A percentile compares a stretch with the other conserved stretches of the same genome.
Conservation (phyloP, 306 rosid species). For the Vachellia pachyceras region DNA sequence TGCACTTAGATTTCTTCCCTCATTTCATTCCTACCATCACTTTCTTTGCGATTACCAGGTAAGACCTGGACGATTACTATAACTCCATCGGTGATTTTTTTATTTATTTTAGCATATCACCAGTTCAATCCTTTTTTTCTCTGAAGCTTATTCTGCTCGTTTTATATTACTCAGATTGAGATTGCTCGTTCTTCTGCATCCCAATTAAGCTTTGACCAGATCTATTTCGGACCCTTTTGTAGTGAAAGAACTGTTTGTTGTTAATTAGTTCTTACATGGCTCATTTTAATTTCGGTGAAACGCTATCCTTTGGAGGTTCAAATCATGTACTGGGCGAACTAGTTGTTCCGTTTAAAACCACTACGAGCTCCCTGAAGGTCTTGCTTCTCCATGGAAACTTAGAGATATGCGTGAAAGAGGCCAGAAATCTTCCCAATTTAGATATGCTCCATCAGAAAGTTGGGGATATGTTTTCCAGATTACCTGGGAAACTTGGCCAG, state of each 20-base stretch:
- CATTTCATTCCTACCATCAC: no score
- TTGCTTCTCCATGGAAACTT: slow-evolving; percentile 76
- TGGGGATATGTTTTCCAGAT: slow-evolving; percentile 53
- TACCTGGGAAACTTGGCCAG: slow-evolving; percentile 45
- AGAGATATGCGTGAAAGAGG: slow-evolving; percentile 64
- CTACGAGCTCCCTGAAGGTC: slow-evolving; percentile 50
- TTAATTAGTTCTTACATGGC: slow-evolving; percentile 45
- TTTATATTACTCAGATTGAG: background rate
- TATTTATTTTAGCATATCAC: background rate
- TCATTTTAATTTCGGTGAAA: slow-evolving; percentile 46
- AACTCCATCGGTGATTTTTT: background rate
- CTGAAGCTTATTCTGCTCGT: background rate
- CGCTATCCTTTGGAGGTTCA: slow-evolving; percentile 67
- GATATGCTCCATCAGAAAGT: slow-evolving; percentile 66
- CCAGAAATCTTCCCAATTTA: slow-evolving; percentile 80
- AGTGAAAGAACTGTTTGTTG: background rate
- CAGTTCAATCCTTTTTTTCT: background rate
- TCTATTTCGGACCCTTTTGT: background rate
- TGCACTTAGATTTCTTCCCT: no score
- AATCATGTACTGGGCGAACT: slow-evolving; percentile 64
- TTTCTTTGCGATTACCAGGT: no score
- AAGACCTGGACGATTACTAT: no score
- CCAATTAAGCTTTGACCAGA: background rate
- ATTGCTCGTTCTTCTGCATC: background rate
- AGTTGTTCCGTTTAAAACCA: slow-evolving; percentile 59